Conservation (phyloP, 768 basidiomycete species). For the Calocera cornea region DNA sequence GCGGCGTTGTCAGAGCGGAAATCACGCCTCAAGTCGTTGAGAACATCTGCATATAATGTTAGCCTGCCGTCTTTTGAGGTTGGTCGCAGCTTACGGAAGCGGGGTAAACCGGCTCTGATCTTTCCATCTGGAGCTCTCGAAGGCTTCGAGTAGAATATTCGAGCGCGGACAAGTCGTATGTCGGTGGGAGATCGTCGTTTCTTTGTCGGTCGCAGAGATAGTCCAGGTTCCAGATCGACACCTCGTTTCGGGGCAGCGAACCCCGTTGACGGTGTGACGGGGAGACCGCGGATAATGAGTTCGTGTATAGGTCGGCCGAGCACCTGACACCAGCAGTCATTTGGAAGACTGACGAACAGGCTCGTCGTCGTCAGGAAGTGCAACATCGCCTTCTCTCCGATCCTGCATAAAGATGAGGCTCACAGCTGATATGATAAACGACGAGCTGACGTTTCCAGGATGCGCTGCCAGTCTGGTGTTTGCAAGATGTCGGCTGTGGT, state of each 20-base stretch:
- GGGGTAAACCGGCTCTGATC: slow-evolving; percentile 54
- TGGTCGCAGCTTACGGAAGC: slow-evolving; percentile 38
- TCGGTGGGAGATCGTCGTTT: slow-evolving; percentile 33
- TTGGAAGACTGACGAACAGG: slow-evolving; percentile 63
- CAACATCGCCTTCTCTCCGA: slow-evolving; percentile 63
- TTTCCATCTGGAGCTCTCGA: slow-evolving; percentile 32
- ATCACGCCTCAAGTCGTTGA: slow-evolving; percentile 7
- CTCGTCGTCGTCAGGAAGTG: slow-evolving; percentile 65
- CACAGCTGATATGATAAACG: neutral
- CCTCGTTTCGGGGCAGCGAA: neutral
- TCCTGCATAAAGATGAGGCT: slow-evolving; percentile 29
- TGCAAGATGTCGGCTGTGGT: slow-evolving; percentile 58
- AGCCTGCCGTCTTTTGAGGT: slow-evolving; percentile 32
- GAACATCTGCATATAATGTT: slow-evolving; percentile 27
- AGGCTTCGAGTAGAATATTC: slow-evolving; percentile 58
- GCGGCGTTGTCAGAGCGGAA: slow-evolving; percentile 34
- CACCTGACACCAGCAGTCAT: slow-evolving; percentile 74
- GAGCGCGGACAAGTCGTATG: slow-evolving; percentile 38
- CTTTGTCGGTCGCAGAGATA: slow-evolving; percentile 20
- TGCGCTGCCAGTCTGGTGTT: slow-evolving; percentile 47
- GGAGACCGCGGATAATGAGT: slow-evolving; percentile 13
- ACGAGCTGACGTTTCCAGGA: slow-evolving; percentile 43
- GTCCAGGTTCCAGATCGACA: slow-evolving; percentile 8
- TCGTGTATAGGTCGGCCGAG: slow-evolving; percentile 56
- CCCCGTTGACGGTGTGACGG: slow-evolving; percentile 7